Conservation (phyloP, 2,329 filamentous ascomycete species). For the Xylaria sp. region DNA sequence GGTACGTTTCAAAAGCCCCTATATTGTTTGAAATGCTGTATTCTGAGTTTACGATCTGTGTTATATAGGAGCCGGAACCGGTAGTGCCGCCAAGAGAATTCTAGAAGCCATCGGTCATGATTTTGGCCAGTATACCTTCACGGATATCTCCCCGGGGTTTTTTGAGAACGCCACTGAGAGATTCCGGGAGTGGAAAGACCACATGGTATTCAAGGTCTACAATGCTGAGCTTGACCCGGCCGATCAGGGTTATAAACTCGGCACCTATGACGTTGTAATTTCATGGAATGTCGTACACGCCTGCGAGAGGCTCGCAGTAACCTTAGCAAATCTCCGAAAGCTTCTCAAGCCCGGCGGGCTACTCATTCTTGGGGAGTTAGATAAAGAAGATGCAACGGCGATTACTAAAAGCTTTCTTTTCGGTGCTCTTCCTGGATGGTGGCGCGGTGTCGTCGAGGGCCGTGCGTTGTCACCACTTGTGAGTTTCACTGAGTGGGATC, state of each 20-base stretch:
- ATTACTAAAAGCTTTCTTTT: constrained; percentile 44
- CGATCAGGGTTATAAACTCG: not conserved
- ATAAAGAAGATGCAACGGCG: not conserved
- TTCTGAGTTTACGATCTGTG: not conserved
- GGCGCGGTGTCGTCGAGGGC: constrained; percentile 23
- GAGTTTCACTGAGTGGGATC: constrained; percentile 29
- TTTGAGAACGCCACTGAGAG: constrained; percentile 50
- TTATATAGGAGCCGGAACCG: constrained; percentile 51
- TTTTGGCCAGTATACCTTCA: constrained; percentile 53
- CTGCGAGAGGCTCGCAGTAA: not conserved
- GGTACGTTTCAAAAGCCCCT: too few species aligned
- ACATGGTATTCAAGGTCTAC: too few species aligned
- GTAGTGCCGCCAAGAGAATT: constrained; percentile 51
- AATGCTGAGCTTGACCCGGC: not conserved
- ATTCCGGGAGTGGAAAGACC: constrained; percentile 37
- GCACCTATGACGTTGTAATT: not conserved
- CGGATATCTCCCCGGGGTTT: constrained; percentile 54
- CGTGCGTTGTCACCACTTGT: constrained; percentile 41
- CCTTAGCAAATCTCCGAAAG: constrained; percentile 23
- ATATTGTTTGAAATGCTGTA: too few species aligned
- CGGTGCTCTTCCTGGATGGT: constrained; percentile 48
- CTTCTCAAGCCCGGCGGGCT: constrained; percentile 53
- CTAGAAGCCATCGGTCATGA: constrained; percentile 45
- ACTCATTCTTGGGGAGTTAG: constrained; percentile 40
- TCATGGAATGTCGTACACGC: not conserved